Evolutionary conservation across 169 alveolate species (phyloP).

Genomic region (Cryptosporidium meleagridis): DNA sequence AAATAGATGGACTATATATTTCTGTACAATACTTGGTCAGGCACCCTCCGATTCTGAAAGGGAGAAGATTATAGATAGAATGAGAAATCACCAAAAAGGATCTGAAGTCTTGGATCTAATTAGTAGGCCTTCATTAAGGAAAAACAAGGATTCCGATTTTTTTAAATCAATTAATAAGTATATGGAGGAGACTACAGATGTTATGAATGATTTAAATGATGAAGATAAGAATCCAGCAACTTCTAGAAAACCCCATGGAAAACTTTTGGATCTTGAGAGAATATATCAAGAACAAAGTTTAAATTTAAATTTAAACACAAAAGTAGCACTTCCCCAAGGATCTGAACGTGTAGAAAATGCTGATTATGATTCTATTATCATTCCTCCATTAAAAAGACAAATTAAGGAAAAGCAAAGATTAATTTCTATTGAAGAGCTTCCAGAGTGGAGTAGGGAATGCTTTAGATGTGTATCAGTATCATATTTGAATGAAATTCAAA

Average conservation of each 20-base stretch:
- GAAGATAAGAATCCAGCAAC: conserved; percentile 11
- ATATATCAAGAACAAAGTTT: conserved; percentile 87
- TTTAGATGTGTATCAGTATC: conserved; percentile 86
- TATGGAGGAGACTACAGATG: conserved; percentile 14
- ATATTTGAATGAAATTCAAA: conserved; percentile 93
- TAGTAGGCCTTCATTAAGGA: conserved; percentile 32
- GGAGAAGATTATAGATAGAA: conserved; percentile 81
- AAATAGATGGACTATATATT: conserved; percentile 91
- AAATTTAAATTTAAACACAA: conserved; percentile 89
- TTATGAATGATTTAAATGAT: neutral
- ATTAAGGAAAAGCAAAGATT: conserved; percentile 80
- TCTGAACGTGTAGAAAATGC: conserved; percentile 88
- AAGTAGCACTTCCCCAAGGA: conserved; percentile 93
- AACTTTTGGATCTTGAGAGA: conserved; percentile 86
- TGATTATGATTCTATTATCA: conserved; percentile 86
- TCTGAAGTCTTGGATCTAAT: conserved; percentile 32
- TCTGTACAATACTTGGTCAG: conserved; percentile 92
- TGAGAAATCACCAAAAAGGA: conserved; percentile 81
- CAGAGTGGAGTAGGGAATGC: conserved; percentile 95
- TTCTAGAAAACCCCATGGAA: conserved; percentile 51
- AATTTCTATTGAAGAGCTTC: conserved; percentile 84
- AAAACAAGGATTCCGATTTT: conserved; percentile 19
- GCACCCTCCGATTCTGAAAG: conserved; percentile 93
- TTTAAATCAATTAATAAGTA: conserved; percentile 55
- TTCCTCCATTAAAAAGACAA: conserved; percentile 82